Percentiles rank a stretch among this genome's conserved stretches.
phyloP scores from a whole-genome alignment of 306 rosid genomes.

The Casuarina cunninghamiana region DNA sequence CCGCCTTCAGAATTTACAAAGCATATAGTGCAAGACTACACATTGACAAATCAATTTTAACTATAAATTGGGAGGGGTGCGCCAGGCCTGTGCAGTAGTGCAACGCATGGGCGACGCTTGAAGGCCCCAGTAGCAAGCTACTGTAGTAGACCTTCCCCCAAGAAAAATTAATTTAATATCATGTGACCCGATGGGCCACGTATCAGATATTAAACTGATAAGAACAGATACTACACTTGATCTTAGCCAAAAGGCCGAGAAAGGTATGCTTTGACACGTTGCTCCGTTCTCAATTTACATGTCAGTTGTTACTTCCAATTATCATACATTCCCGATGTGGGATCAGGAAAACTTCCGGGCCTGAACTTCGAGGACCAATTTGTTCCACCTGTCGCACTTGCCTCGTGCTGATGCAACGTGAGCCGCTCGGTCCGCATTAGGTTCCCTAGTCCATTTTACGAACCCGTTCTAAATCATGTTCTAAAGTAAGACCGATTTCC shows the following conservation, averaged over 20 bases:
- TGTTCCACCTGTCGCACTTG: no score
- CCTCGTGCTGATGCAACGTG: background rate
- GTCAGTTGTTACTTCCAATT: background rate
- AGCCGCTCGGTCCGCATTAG: background rate
- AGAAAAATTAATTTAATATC: background rate
- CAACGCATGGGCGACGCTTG: background rate
- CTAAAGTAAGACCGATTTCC: no score
- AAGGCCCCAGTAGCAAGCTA: background rate
- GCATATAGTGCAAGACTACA: no score
- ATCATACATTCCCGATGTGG: background rate
- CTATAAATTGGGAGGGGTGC: background rate
- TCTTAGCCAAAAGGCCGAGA: conserved; percentile 12
- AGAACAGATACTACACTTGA: conserved; percentile 6
- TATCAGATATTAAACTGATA: conserved; percentile 8
- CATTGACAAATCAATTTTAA: background rate
- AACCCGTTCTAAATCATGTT: no score
- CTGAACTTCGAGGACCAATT: background rate
- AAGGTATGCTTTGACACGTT: fast-evolving
- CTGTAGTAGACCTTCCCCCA: background rate
- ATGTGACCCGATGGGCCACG: background rate
- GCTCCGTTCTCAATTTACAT: background rate
- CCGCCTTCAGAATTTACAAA: no score
- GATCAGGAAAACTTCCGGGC: background rate
- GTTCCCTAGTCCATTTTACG: no score
- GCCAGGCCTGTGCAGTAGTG: background rate